Conservation (phyloP, 495 filamentous ascomycete genomes). For the Tetracladium setigerum region DNA sequence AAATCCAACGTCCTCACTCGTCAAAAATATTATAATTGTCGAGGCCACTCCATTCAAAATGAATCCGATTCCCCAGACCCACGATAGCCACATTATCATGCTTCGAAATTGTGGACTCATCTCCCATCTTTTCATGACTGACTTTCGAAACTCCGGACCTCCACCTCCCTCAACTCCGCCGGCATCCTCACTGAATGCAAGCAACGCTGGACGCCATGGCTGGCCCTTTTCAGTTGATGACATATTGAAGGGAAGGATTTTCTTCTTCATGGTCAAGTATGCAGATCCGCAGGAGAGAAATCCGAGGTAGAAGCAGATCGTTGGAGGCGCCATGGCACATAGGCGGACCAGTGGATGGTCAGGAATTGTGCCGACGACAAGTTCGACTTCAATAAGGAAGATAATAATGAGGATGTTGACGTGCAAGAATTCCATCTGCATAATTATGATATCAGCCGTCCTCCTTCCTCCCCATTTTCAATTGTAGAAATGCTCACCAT, state of each 20-base stretch:
- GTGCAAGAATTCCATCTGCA: slow-evolving; percentile 15
- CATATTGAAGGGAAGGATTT: slow-evolving; percentile 15
- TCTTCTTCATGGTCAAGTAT: slow-evolving; percentile 7
- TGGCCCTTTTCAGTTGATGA: slow-evolving; percentile 13
- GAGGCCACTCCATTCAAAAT: slow-evolving; percentile 5
- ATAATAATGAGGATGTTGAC: slow-evolving; percentile 14
- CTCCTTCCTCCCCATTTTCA: neutral
- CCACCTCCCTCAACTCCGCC: slow-evolving; percentile 15
- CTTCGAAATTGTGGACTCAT: slow-evolving; percentile 8
- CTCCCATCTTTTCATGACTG: slow-evolving; percentile 14
- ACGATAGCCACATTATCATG: slow-evolving; percentile 12
- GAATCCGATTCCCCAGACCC: slow-evolving; percentile 7
- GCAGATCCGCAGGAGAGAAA: slow-evolving; percentile 12
- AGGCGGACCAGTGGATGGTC: slow-evolving; percentile 11
- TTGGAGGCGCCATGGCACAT: slow-evolving; percentile 16
- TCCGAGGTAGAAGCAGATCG: slow-evolving; percentile 18
- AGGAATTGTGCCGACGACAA: slow-evolving; percentile 7
- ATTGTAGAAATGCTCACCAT: slow-evolving; percentile 4
- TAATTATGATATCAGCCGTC: neutral
- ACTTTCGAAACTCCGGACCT: slow-evolving; percentile 10
- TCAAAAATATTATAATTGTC: slow-evolving; percentile 10
- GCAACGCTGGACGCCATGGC: slow-evolving; percentile 12
- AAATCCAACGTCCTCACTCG: slow-evolving; percentile 12
- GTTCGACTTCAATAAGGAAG: slow-evolving; percentile 14
- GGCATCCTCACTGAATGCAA: slow-evolving; percentile 12